Conservation (phyloP, 2,329 filamentous ascomycete genomes). For the Calonectria pseudoreteaudii region DNA sequence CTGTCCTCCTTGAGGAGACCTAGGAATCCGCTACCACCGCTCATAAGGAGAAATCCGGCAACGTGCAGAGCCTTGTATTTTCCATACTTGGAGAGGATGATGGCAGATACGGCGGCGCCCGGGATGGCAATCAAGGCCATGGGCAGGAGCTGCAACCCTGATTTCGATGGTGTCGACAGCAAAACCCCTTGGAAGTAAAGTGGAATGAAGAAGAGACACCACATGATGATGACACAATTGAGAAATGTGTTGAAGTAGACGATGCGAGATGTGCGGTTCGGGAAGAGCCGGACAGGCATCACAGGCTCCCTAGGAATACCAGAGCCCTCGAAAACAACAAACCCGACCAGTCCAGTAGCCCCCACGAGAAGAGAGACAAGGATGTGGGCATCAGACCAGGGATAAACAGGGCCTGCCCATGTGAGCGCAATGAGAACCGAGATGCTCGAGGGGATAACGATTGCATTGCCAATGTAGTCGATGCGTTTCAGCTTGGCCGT, state of each 20-base stretch:
- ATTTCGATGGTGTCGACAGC: slow-evolving; percentile 44
- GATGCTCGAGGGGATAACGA: slow-evolving; percentile 54
- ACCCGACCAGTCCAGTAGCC: slow-evolving; percentile 28
- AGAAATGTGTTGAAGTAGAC: slow-evolving; percentile 41
- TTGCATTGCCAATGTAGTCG: slow-evolving; percentile 57
- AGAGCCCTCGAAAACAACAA: slow-evolving; percentile 36
- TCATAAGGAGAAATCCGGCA: slow-evolving; percentile 50
- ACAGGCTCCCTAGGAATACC: slow-evolving; percentile 37
- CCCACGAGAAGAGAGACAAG: slow-evolving; percentile 54
- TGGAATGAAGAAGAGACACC: slow-evolving; percentile 55
- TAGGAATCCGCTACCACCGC: slow-evolving; percentile 56
- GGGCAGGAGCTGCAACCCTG: slow-evolving; percentile 50
- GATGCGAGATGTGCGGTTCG: slow-evolving; percentile 35
- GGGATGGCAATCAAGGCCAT: slow-evolving; percentile 46
- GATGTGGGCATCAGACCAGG: slow-evolving; percentile 55
- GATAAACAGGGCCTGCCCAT: slow-evolving; percentile 54
- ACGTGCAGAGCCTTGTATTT: slow-evolving; percentile 50
- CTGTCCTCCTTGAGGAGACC: slow-evolving; percentile 50
- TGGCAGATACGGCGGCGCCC: slow-evolving; percentile 39
- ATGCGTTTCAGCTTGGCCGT: slow-evolving; percentile 49
- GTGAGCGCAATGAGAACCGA: slow-evolving; percentile 57
- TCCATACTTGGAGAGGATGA: slow-evolving; percentile 48
- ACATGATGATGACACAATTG: slow-evolving; percentile 44
- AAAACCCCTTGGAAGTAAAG: slow-evolving; percentile 60
- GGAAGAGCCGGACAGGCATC: slow-evolving; percentile 40